phyloP scores from a whole-genome alignment of 306 rosid species.

The Vicia villosa region DNA sequence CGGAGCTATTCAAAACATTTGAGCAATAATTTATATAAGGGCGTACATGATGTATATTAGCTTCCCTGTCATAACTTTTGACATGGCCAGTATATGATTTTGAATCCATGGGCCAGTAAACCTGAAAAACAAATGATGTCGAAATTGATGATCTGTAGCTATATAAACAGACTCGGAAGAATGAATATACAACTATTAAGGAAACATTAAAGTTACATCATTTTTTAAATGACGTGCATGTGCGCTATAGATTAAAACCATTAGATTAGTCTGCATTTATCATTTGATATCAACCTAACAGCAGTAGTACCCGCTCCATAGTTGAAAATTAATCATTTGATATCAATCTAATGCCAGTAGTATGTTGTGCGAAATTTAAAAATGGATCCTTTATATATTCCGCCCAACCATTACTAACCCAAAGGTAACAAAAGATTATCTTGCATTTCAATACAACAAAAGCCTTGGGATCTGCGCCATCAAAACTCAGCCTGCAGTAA shows the following conservation, averaged over 20 bases:
- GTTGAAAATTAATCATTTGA: neutral
- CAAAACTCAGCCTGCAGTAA: conserved; percentile 70
- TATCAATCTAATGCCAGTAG: neutral
- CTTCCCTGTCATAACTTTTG: too few relatives aligned
- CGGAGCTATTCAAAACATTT: too few relatives aligned
- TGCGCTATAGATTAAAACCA: neutral
- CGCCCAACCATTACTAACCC: neutral
- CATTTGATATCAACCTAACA: neutral
- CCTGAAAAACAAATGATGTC: too few relatives aligned
- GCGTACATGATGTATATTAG: too few relatives aligned
- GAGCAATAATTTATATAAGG: too few relatives aligned
- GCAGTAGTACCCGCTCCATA: neutral
- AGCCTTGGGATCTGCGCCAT: conserved; percentile 63
- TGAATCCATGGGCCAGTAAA: too few relatives aligned
- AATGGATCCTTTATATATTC: neutral
- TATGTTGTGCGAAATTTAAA: neutral
- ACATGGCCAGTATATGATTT: too few relatives aligned
- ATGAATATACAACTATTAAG: too few relatives aligned
- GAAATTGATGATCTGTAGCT: too few relatives aligned
- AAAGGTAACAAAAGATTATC: conserved; percentile 56
- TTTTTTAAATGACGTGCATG: neutral
- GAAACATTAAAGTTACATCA: neutral
- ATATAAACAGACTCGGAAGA: too few relatives aligned
- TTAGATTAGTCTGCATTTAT: neutral
- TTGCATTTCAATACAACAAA: conserved; percentile 89